Percentiles rank a stretch among this genome's conserved stretches.
These are phyloP conservation scores for Zizania latifolia DNA, from an alignment of 176 grass and related monocot species.

Conservation along the genomic window DNA sequence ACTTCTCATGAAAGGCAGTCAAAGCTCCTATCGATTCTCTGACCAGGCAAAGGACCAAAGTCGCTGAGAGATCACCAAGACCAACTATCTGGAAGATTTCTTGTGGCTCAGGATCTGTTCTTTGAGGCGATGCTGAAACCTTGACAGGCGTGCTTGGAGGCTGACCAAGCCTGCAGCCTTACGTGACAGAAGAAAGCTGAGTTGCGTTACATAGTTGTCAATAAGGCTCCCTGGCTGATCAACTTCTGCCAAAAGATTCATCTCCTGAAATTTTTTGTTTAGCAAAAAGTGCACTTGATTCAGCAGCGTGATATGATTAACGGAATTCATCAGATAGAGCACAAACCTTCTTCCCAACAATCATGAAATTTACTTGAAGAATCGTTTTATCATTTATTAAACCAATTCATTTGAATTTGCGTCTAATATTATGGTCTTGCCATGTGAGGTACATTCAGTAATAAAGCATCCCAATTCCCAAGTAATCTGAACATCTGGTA, in stretches of 20 bases:
- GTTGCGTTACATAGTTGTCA: slow-evolving; percentile 86
- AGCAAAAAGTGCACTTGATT: slow-evolving; percentile 12
- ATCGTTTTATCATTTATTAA: neutral
- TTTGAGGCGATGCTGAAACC: slow-evolving; percentile 94
- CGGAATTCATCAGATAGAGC: neutral
- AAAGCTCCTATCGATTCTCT: neutral
- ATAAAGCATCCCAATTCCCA: neutral
- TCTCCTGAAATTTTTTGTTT: slow-evolving; percentile 63
- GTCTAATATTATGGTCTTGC: neutral
- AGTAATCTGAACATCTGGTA: slow-evolving; percentile 8
- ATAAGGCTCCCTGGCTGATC: slow-evolving; percentile 95
- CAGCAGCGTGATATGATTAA: neutral
- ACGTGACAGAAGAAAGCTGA: slow-evolving; percentile 87
- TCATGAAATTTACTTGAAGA: neutral
- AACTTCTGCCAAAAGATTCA: slow-evolving; percentile 98
- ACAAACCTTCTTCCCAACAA: neutral
- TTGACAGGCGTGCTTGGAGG: slow-evolving; percentile 77
- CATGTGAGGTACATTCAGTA: neutral
- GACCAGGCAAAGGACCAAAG: neutral
- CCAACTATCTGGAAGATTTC: slow-evolving; percentile 50
- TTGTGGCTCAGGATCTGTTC: slow-evolving; percentile 95
- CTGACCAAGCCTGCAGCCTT: slow-evolving; percentile 92
- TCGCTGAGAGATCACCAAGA: neutral
- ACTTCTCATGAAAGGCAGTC: neutral
- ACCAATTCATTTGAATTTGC: neutral